Percentiles rank a stretch among this genome's conserved stretches.
Conservation (phyloP, 805 yeast species). For the Aciculoconidium aculeatum region DNA sequence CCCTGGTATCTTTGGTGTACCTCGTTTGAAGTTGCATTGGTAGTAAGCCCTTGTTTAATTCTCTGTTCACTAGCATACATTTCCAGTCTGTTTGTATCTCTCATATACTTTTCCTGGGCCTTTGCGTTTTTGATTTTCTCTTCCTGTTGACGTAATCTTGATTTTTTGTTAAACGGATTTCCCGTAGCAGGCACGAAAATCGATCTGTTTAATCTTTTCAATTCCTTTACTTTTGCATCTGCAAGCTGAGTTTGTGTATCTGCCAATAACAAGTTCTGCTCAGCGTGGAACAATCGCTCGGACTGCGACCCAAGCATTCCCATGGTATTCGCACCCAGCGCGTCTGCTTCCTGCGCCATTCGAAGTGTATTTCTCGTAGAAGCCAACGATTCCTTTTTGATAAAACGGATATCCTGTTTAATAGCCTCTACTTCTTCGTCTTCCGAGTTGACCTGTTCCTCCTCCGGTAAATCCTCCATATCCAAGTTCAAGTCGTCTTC, state of each 20-base stretch:
- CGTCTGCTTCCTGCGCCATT: conserved; percentile 45
- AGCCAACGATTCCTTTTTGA: conserved; percentile 81
- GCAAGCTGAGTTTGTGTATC: conserved; percentile 79
- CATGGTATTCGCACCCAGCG: conserved; percentile 58
- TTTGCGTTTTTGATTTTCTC: conserved; percentile 57
- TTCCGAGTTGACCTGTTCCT: conserved; percentile 45
- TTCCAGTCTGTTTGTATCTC: conserved; percentile 54
- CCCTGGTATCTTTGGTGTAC: conserved; percentile 44
- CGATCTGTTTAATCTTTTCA: conserved; percentile 73
- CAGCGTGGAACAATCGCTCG: conserved; percentile 75
- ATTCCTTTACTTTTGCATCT: conserved; percentile 73
- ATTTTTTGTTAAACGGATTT: conserved; percentile 85
- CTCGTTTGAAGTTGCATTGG: conserved; percentile 32
- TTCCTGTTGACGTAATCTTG: conserved; percentile 70
- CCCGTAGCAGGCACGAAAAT: conserved; percentile 71
- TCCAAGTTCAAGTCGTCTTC: conserved; percentile 38
- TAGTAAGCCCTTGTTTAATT: conserved; percentile 54
- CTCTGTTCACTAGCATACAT: conserved; percentile 65
- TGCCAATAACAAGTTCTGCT: conserved; percentile 68
- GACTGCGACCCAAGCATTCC: conserved; percentile 95
- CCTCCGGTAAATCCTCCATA: conserved; percentile 27
- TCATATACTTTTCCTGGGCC: conserved; percentile 53
- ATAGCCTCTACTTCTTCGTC: conserved; percentile 88
- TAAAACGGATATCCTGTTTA: conserved; percentile 73
- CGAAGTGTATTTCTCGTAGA: conserved; percentile 77